phyloP scores from a whole-genome alignment of 78 protist species.

The Chrysochromulina parva region DNA sequence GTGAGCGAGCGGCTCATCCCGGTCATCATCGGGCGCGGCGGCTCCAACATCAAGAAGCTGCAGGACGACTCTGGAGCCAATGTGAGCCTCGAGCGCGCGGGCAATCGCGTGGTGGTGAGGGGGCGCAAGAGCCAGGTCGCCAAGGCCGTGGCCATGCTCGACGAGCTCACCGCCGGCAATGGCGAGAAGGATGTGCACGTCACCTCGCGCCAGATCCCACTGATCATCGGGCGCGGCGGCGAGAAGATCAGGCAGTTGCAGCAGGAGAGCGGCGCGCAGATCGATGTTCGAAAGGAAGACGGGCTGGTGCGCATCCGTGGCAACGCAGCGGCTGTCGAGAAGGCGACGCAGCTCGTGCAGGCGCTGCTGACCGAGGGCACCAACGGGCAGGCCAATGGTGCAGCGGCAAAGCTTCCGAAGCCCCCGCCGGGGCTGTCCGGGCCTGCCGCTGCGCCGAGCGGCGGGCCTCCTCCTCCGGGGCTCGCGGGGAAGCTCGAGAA shows the following conservation, averaged over 20 bases:
- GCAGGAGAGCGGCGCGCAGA: background rate
- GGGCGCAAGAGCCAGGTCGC: background rate
- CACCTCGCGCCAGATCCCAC: background rate
- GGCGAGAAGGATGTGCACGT: background rate
- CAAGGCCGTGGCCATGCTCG: background rate
- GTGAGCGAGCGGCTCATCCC: no score
- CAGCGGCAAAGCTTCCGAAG: no score
- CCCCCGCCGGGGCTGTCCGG: no score
- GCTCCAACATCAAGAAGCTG: no score
- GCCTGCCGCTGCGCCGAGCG: no score
- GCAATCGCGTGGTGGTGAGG: background rate
- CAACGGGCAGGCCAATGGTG: no score
- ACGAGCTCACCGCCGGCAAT: background rate
- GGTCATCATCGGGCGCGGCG: no score
- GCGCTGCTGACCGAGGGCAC: background rate
- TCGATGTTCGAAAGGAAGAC: background rate
- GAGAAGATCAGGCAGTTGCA: background rate
- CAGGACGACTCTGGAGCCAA: background rate
- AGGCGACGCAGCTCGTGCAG: background rate
- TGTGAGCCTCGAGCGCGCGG: background rate
- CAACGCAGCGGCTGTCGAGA: background rate
- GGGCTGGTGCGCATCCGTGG: background rate
- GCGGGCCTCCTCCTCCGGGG: no score
- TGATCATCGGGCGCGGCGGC: slow-evolving; percentile 4
- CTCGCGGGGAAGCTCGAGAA: no score